Evolutionary conservation across 2,329 filamentous ascomycete genomes (phyloP).

Genomic region (Phyllosticta ampelicida): DNA sequence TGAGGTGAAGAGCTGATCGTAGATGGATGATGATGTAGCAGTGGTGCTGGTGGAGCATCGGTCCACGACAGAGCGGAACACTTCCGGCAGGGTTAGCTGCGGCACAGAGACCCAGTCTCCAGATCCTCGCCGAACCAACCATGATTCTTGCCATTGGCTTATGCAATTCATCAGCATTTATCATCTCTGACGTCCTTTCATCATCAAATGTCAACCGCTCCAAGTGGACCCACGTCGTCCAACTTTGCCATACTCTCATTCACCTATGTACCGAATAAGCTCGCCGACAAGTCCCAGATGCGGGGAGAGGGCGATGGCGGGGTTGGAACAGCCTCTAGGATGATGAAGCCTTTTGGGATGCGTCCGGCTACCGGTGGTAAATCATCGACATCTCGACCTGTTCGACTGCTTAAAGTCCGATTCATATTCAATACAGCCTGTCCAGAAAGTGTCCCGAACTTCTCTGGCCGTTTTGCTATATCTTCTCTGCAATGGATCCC

Average conservation of each 20-base stretch:
- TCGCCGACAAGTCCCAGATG: constrained; percentile 2
- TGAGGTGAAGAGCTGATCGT: constrained; percentile 12
- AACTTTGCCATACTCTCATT: not conserved
- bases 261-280: constrained; percentile 1
- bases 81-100: constrained; percentile 5
- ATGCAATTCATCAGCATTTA: constrained; percentile 9
- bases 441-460: not conserved
- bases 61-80: constrained; percentile 4
- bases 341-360: not conserved
- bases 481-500: constrained; percentile 30
- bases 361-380: not conserved
- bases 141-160: not conserved
- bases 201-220: not conserved
- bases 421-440: not conserved
- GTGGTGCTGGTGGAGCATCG: too few species aligned
- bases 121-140: not conserved
- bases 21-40: not conserved
- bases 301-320: constrained; percentile 7
- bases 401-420: not conserved
- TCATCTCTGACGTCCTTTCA: not conserved
- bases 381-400: not conserved
- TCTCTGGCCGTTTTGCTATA: not conserved
- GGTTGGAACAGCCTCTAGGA: constrained; percentile 6
- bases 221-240: not conserved
- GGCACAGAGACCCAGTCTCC: not conserved